Percentiles rank a stretch among this genome's conserved stretches.
These are phyloP conservation scores for Capsella rubella DNA, from an alignment of 441 rosid species.

Conservation along the genomic window DNA sequence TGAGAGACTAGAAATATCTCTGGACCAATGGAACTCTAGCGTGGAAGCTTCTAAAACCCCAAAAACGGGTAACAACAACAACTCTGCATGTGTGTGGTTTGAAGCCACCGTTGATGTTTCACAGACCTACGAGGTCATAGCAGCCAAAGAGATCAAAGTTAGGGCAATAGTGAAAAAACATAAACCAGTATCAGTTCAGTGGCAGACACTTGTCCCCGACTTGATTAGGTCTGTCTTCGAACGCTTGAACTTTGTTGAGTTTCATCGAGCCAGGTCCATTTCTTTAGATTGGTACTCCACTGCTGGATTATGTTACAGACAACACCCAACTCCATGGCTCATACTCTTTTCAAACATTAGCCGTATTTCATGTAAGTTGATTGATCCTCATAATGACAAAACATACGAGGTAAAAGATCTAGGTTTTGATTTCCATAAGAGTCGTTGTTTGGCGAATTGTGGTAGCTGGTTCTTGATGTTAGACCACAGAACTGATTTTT, in stretches of 20 bases:
- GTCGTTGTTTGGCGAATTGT: background rate
- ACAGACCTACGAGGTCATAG: background rate
- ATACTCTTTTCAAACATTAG: background rate
- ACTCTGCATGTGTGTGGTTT: background rate
- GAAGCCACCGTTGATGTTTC: background rate
- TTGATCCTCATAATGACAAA: background rate
- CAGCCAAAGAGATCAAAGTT: background rate
- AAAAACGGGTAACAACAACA: background rate
- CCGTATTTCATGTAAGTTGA: background rate
- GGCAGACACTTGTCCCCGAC: background rate
- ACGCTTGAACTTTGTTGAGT: background rate
- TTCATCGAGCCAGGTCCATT: background rate
- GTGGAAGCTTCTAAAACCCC: background rate
- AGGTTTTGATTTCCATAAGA: background rate
- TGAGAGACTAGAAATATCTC: background rate
- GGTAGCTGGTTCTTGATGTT: constrained; percentile 1
- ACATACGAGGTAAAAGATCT: background rate
- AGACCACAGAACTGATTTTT: background rate
- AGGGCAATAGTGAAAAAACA: background rate
- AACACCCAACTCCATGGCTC: constrained; percentile 1
- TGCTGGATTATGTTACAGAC: background rate
- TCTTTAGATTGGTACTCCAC: background rate
- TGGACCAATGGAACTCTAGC: background rate
- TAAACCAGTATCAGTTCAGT: background rate
- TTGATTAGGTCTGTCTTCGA: background rate